These are phyloP conservation scores for Rosa hybrid DNA, from an alignment of 331 rosid genomes.

Conservation along the genomic window DNA sequence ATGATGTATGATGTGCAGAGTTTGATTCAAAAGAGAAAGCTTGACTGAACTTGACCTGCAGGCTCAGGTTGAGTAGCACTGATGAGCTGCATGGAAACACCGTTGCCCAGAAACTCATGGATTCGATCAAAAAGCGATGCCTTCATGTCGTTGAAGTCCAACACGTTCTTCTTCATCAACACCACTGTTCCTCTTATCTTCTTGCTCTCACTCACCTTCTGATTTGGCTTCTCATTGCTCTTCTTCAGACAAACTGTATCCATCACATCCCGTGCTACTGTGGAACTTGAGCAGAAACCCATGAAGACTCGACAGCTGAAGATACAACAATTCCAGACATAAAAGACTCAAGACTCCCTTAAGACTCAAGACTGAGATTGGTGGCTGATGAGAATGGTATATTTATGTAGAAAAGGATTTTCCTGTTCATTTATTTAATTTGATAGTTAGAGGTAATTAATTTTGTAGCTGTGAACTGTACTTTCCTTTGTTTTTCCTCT, in stretches of 20 bases:
- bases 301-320: not conserved
- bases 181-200: constrained; percentile 58
- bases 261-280: constrained; percentile 17
- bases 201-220: constrained; percentile 22
- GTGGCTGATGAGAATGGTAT: not conserved
- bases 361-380: not conserved
- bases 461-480: not conserved
- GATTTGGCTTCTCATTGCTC: constrained; percentile 28
- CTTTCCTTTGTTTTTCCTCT: not conserved
- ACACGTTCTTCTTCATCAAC: constrained; percentile 68
- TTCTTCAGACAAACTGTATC: constrained; percentile 29
- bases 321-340: too few species aligned
- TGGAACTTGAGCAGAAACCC: constrained; percentile 22
- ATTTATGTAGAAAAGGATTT: not conserved
- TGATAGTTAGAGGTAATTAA: not conserved
- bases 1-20: not conserved
- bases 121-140: constrained; percentile 73
- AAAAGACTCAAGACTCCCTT: too few species aligned
- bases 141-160: constrained; percentile 64
- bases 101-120: constrained; percentile 74
- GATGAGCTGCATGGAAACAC: constrained; percentile 78
- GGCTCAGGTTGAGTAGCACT: constrained; percentile 58
- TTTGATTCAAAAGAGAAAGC: not conserved
- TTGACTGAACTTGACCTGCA: constrained; percentile 47
- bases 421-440: not conserved